These are phyloP conservation scores for Cystobasidium pallidum DNA, from an alignment of 1,284 basidiomycete genomes.

Conservation along the genomic window DNA sequence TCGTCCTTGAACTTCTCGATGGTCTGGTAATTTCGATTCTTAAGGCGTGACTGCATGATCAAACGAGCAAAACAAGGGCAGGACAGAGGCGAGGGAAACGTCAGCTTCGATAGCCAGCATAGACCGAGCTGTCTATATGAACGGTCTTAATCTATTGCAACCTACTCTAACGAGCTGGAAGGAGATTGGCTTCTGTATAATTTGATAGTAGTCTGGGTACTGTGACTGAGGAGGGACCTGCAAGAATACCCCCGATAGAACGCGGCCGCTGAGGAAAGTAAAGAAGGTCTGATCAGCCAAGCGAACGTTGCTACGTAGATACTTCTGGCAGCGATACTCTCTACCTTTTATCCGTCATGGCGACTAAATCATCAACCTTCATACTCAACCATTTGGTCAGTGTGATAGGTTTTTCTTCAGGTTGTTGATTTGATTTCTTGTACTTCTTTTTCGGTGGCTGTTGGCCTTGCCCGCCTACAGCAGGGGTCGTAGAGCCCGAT, in stretches of 20 bases:
- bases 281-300: not conserved
- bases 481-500: not conserved
- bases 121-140: not conserved
- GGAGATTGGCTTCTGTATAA: constrained; percentile 49
- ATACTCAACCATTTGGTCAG: constrained; percentile 49
- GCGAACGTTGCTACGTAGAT: not conserved
- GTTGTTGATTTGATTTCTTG: constrained; percentile 8
- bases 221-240: constrained; percentile 48
- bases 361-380: constrained; percentile 48
- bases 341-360: constrained; percentile 45
- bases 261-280: constrained; percentile 46
- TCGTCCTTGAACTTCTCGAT: constrained; percentile 50
- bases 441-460: constrained; percentile 35
- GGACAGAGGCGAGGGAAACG: too few species aligned
- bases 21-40: constrained; percentile 48
- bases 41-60: constrained; percentile 43
- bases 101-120: not conserved
- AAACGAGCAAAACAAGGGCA: constrained; percentile 20
- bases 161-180: constrained; percentile 48
- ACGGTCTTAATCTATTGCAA: not conserved
- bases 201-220: constrained; percentile 52
- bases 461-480: not conserved
- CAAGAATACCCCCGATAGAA: constrained; percentile 49
- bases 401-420: constrained; percentile 42
- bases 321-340: not conserved